Percentiles rank a stretch among this genome's conserved stretches.
These are phyloP conservation scores for Codiaeum variegatum DNA, from an alignment of 441 rosid genomes.

Conservation along the genomic window DNA sequence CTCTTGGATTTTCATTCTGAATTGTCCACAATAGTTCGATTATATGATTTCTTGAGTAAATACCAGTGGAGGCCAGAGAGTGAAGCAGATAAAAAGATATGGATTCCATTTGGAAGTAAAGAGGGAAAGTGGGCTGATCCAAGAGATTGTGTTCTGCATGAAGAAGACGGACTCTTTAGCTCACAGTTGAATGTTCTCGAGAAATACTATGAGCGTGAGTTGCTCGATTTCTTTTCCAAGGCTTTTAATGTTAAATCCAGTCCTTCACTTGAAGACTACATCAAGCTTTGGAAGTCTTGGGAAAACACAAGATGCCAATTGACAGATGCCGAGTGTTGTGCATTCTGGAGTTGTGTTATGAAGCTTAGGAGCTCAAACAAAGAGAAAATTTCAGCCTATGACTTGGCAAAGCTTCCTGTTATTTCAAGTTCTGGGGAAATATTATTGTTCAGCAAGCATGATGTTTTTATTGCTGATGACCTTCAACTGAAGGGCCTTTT, in stretches of 20 bases:
- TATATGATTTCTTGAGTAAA: conserved; percentile 37
- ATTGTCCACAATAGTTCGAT: conserved; percentile 35
- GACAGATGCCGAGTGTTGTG: conserved; percentile 45
- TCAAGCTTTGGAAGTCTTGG: conserved; percentile 62
- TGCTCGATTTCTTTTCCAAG: conserved; percentile 37
- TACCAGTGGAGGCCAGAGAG: conserved; percentile 32
- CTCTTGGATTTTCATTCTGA: conserved; percentile 38
- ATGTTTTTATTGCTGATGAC: conserved; percentile 69
- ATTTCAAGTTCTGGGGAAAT: conserved; percentile 33
- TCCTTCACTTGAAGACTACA: conserved; percentile 54
- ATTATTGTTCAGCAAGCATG: conserved; percentile 32
- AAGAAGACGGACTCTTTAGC: conserved; percentile 45
- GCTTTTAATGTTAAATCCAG: conserved; percentile 33
- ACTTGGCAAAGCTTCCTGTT: conserved; percentile 47
- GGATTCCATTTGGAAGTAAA: conserved; percentile 42
- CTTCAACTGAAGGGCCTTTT: conserved; percentile 55
- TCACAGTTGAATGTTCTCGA: conserved; percentile 42
- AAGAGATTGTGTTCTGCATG: conserved; percentile 43
- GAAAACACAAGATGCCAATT: conserved; percentile 34
- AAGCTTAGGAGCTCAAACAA: conserved; percentile 20
- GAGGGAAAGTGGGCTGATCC: conserved; percentile 48
- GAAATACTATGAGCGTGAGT: conserved; percentile 29
- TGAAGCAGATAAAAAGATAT: conserved; percentile 31
- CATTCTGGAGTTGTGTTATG: conserved; percentile 54
- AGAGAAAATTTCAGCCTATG: conserved; percentile 31